Conservation (phyloP, 345 rosid genomes). For the Brassica rapa region DNA sequence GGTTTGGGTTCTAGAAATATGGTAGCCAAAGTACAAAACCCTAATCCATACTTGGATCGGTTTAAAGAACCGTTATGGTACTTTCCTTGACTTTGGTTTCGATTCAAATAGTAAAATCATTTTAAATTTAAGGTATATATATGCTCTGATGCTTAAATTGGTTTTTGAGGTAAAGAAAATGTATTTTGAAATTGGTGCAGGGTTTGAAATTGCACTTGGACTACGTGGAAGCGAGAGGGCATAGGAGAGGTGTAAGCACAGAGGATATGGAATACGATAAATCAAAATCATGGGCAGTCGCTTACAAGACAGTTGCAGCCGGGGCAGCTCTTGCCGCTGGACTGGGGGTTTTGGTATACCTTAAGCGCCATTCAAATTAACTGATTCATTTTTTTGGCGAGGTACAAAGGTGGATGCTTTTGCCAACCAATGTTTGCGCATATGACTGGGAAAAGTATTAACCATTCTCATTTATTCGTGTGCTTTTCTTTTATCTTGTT, state of each 20-base stretch:
- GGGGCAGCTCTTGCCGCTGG: slow-evolving; percentile 96
- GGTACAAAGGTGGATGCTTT: not conserved
- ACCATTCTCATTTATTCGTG: not conserved
- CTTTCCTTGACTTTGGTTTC: not conserved
- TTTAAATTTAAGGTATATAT: not conserved
- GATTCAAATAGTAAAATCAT: not conserved
- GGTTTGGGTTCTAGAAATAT: not conserved
- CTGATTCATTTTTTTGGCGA: slow-evolving; percentile 5
- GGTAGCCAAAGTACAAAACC: not conserved
- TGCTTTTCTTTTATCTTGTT: not conserved
- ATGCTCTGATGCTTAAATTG: not conserved
- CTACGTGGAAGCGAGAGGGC: slow-evolving; percentile 45
- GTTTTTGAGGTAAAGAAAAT: not conserved
- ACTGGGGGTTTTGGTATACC: slow-evolving; percentile 72
- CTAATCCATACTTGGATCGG: not conserved
- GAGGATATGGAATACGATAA: slow-evolving; percentile 58
- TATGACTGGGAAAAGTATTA: not conserved
- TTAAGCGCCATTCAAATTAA: slow-evolving; percentile 62
- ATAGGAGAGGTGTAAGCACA: slow-evolving; percentile 42
- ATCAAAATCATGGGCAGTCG: slow-evolving; percentile 80
- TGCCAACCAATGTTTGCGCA: not conserved
- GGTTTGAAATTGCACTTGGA: slow-evolving; percentile 90
- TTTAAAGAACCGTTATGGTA: not conserved
- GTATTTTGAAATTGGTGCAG: slow-evolving; percentile 44
- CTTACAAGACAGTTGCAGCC: slow-evolving; percentile 85